These are phyloP conservation scores for Trichosporon coremiiforme DNA, from an alignment of 1,284 basidiomycete species.

Conservation along the genomic window DNA sequence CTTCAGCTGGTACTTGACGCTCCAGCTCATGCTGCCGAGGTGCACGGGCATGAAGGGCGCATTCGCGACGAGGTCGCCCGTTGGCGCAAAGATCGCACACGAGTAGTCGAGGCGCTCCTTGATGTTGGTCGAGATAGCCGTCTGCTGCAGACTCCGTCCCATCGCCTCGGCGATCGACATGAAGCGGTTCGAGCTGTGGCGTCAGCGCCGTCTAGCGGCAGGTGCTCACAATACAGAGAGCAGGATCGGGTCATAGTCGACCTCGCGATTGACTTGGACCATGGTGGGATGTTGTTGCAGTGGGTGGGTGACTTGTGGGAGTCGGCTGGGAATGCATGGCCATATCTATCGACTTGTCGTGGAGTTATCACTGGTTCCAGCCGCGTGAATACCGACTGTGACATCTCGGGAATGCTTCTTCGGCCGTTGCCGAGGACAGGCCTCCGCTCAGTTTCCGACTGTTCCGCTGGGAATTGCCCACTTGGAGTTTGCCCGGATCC, in stretches of 20 bases:
- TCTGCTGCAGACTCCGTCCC: slow-evolving; percentile 60
- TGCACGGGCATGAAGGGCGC: slow-evolving; percentile 62
- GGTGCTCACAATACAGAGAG: slow-evolving; percentile 43
- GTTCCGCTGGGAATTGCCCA: neutral
- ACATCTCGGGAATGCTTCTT: neutral
- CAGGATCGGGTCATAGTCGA: slow-evolving; percentile 43
- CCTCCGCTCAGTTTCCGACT: neutral
- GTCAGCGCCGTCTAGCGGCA: slow-evolving; percentile 2
- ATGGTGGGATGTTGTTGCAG: neutral
- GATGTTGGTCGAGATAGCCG: slow-evolving; percentile 56
- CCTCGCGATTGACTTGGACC: slow-evolving; percentile 11
- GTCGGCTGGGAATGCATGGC: neutral
- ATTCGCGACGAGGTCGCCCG: slow-evolving; percentile 59
- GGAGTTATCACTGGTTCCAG: neutral
- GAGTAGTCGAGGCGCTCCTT: slow-evolving; percentile 57
- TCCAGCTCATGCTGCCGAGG: slow-evolving; percentile 55
- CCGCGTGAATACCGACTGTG: neutral
- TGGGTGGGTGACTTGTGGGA: neutral
- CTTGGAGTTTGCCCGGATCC: neutral
- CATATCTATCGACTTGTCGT: neutral
- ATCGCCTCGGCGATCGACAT: slow-evolving; percentile 59
- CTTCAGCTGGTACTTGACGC: slow-evolving; percentile 56
- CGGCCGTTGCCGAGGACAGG: neutral
- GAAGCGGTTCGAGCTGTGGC: slow-evolving; percentile 26
- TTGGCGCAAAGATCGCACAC: slow-evolving; percentile 60